phyloP scores from a whole-genome alignment of 345 rosid species.

The Lepidium didymum region DNA sequence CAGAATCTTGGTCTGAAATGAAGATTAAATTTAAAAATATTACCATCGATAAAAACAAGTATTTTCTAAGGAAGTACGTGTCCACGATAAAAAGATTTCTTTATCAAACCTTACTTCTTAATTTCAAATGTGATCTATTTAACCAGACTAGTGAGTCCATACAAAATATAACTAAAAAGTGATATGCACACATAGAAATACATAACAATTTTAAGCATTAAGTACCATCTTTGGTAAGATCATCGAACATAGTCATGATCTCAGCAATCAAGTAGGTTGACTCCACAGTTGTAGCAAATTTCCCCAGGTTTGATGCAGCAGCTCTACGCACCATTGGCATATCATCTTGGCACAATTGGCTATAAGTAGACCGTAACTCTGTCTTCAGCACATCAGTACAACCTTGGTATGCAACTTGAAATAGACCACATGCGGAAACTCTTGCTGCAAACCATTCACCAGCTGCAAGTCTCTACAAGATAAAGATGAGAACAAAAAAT shows the following conservation, averaged over 20 bases:
- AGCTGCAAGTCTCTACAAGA: constrained; percentile 71
- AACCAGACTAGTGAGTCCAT: not conserved
- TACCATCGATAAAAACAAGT: not conserved
- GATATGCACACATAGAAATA: not conserved
- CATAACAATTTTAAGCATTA: not conserved
- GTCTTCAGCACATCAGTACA: constrained; percentile 68
- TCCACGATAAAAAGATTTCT: not conserved
- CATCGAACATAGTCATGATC: constrained; percentile 84
- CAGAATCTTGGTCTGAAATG: constrained; percentile 70
- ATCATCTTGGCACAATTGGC: constrained; percentile 88
- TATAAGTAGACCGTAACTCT: constrained; percentile 66
- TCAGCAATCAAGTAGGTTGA: constrained; percentile 64
- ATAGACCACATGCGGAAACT: constrained; percentile 86
- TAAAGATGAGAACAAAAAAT: not conserved
- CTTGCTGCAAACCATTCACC: constrained; percentile 99
- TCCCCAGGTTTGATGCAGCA: constrained; percentile 91
- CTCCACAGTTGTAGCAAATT: constrained; percentile 91
- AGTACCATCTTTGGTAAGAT: constrained; percentile 92
- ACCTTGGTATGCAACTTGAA: constrained; percentile 82
- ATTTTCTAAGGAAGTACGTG: not conserved
- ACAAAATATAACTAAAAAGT: not conserved
- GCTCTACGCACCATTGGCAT: constrained; percentile 99
- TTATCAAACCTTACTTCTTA: not conserved
- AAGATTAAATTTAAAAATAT: not conserved
- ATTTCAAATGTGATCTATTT: not conserved